A percentile compares a stretch with the other conserved stretches of the same genome.
Conservation (phyloP, 2,329 filamentous ascomycete species). For the Phyllosticta paracitricarpa region DNA sequence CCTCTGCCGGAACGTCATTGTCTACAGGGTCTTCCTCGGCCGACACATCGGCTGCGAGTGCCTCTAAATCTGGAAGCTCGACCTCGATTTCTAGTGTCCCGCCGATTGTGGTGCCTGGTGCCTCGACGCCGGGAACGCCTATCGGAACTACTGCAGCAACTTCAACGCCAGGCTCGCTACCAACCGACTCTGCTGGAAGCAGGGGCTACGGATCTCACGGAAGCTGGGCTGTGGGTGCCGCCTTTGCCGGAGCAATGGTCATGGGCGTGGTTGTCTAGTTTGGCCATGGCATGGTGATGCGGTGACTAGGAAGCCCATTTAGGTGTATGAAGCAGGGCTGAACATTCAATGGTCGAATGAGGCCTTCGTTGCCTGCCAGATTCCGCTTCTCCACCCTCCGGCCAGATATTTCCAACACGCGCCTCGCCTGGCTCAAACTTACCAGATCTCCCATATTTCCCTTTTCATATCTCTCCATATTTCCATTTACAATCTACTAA, state of each 20-base stretch:
- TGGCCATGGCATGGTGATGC: not conserved
- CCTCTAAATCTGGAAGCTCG: not conserved
- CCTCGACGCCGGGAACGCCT: not conserved
- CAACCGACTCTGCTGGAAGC: not conserved
- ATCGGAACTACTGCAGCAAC: not conserved
- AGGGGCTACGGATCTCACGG: not conserved
- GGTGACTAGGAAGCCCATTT: not conserved
- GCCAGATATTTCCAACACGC: not conserved
- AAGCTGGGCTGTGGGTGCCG: not conserved
- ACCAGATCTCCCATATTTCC: not conserved
- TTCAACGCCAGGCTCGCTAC: not conserved
- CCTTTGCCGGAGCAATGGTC: not conserved
- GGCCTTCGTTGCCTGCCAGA: not conserved
- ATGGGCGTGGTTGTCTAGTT: not conserved
- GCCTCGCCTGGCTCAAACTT: not conserved
- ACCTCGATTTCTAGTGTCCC: not conserved
- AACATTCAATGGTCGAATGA: not conserved
- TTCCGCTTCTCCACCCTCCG: not conserved
- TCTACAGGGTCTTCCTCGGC: not conserved
- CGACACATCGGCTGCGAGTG: not conserved
- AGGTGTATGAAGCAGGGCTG: not conserved
- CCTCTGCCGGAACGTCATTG: not conserved
- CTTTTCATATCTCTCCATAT: not conserved
- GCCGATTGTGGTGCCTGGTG: not conserved
- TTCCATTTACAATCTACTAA: not conserved